Evolutionary conservation across 306 rosid genomes (phyloP).

Genomic region (Dicorynia guianensis): DNA sequence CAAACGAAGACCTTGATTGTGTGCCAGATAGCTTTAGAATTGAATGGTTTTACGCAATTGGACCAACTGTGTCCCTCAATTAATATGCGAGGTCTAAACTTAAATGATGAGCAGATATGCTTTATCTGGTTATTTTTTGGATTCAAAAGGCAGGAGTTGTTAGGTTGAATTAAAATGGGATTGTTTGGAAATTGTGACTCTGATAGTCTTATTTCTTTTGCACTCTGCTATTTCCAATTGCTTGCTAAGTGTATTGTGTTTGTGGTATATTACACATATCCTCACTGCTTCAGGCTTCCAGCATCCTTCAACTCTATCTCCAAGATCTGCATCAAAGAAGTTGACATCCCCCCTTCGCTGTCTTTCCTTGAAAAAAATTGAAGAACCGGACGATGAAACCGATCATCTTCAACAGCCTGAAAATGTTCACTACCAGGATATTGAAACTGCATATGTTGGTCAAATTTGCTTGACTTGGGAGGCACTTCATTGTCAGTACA

Average conservation of each 20-base stretch:
- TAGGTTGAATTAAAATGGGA: not conserved
- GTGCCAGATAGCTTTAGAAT: not conserved
- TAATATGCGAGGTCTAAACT: not conserved
- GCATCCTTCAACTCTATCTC: conserved; percentile 69
- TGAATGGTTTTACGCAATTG: not conserved
- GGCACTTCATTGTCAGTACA: conserved; percentile 94
- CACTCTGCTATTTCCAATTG: conserved; percentile 15
- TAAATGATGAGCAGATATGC: not conserved
- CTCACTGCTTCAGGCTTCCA: conserved; percentile 55
- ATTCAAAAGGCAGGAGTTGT: not conserved
- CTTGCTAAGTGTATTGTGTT: conserved; percentile 20
- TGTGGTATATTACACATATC: conserved; percentile 11
- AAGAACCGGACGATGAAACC: conserved; percentile 76
- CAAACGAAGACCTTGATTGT: not conserved
- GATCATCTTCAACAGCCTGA: conserved; percentile 78
- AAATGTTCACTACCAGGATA: conserved; percentile 65
- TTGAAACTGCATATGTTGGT: conserved; percentile 92
- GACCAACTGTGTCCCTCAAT: not conserved
- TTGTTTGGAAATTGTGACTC: conserved; percentile 11
- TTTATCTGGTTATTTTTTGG: not conserved
- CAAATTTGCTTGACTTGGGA: conserved; percentile 96
- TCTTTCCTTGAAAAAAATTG: conserved; percentile 87
- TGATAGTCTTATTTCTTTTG: not conserved
- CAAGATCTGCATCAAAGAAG: conserved; percentile 85
- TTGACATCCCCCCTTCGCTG: conserved; percentile 83